Evolutionary conservation across 139 green algal genomes (phyloP), one percentile per base, ranked within the genome.

Genomic region (Gonium pectorale): DNA sequence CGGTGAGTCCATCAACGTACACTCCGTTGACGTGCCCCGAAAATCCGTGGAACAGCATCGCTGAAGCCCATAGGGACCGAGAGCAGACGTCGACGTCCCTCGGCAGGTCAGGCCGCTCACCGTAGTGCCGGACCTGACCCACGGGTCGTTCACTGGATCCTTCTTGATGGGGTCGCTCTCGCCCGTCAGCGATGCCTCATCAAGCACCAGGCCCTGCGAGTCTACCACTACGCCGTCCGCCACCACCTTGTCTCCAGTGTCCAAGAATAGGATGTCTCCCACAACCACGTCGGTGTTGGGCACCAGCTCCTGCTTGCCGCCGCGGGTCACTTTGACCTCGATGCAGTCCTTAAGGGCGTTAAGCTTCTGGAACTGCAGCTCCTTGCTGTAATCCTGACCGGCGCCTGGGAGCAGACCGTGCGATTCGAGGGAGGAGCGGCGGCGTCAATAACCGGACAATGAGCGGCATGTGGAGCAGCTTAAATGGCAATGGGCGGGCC

Each of bases 361-460:
- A 1, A 99, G 91, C 80, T 97, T 97, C 3, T 92, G 86, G 86
- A 99, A 99, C 89, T 99, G 95, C 52, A 93, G 83, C 71, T 99
- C 96, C 85, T 99, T 98, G 71, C 94, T 87, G 84, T 97, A 99
- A 85, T 99, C 96, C 81, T 99, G 98, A 17, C 91, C 85, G n/a
- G 96, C 94, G 15, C 91, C 73, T 81, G 73, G 5, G n/a, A n/a
- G n/a, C n/a, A n/a, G n/a, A n/a, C n/a, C n/a, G n/a, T n/a, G n/a
- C n/a, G n/a, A n/a, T n/a, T n/a, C n/a, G n/a, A n/a, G n/a, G n/a
- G n/a, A n/a, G n/a, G n/a, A n/a, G n/a, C n/a, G n/a, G n/a, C n/a
- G n/a, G n/a, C n/a, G n/a, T n/a, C n/a, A n/a, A n/a, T n/a, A n/a
- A n/a, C n/a, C n/a, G n/a, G n/a, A n/a, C n/a, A n/a, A n/a, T n/a